Conservation (phyloP, 2,329 filamentous ascomycete species). For the Trichoderma polysporum region DNA sequence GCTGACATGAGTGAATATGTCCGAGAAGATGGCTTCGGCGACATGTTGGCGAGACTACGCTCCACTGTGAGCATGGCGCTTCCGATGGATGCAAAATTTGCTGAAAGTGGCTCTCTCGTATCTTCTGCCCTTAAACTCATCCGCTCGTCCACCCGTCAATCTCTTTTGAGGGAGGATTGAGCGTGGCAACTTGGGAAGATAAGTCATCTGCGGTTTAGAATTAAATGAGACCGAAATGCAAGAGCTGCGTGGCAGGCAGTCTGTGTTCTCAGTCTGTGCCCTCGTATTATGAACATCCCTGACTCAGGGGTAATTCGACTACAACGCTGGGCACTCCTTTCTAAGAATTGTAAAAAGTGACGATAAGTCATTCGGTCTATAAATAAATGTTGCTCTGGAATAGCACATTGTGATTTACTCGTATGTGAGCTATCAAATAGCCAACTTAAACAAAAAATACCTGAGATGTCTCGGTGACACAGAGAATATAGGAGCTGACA, state of each 20-base stretch:
- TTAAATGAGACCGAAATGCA: not conserved
- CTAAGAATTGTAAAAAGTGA: not conserved
- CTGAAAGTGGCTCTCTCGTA: not conserved
- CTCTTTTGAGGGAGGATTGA: not conserved
- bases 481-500: not conserved
- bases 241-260: not conserved
- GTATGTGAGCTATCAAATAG: not conserved
- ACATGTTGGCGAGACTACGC: not conserved
- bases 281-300: not conserved
- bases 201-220: not conserved
- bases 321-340: not conserved
- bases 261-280: not conserved
- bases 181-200: not conserved
- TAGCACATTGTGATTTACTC: not conserved
- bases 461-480: not conserved
- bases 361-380: not conserved
- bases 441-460: not conserved
- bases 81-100: not conserved
- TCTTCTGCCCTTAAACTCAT: not conserved
- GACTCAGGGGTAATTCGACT: conserved; percentile 8
- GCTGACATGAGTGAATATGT: conserved; percentile 6
- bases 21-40: not conserved
- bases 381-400: not conserved
- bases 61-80: not conserved
- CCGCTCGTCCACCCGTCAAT: not conserved